phyloP scores from a whole-genome alignment of 2,329 filamentous ascomycete genomes.

The Lachnellula arida region DNA sequence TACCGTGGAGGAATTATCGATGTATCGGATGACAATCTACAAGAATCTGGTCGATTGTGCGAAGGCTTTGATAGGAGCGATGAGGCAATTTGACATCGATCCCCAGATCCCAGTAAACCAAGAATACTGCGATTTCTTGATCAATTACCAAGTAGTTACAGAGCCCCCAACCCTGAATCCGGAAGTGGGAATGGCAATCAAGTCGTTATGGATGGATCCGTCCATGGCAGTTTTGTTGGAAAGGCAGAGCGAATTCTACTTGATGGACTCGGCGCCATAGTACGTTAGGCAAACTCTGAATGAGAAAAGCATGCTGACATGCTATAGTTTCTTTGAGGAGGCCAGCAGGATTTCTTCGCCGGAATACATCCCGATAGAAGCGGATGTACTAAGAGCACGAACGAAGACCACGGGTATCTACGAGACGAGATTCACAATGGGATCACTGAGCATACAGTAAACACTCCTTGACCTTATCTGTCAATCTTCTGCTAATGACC shows the following conservation, averaged over 20 bases:
- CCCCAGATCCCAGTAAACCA: conserved; percentile 67
- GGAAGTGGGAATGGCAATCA: conserved; percentile 76
- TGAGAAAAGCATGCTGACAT: conserved; percentile 13
- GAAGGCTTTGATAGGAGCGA: conserved; percentile 85
- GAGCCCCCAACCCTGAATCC: conserved; percentile 83
- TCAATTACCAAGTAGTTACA: conserved; percentile 84
- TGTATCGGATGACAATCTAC: conserved; percentile 95
- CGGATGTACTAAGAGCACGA: conserved; percentile 89
- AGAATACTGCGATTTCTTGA: conserved; percentile 71
- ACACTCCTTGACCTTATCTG: conserved; percentile 34
- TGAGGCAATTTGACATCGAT: conserved; percentile 86
- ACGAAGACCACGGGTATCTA: conserved; percentile 99
- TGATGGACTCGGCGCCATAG: conserved; percentile 99
- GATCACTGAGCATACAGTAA: conserved; percentile 96
- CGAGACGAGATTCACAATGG: conserved; percentile 98
- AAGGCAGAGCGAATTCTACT: conserved; percentile 94
- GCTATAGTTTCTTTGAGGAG: conserved; percentile 85
- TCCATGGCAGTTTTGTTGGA: conserved; percentile 80
- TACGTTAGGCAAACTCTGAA: conserved; percentile 39
- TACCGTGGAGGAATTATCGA: conserved; percentile 84
- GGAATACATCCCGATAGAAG: conserved; percentile 88
- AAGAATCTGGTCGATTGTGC: conserved; percentile 98
- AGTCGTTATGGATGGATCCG: conserved; percentile 85
- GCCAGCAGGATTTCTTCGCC: conserved; percentile 75
- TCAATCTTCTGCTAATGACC: conserved; percentile 17